Evolutionary conservation across 371 early-diverging fungal genomes (phyloP), one percentile per base, ranked within the genome.

Genomic region (Dichotomocladium elegans): DNA sequence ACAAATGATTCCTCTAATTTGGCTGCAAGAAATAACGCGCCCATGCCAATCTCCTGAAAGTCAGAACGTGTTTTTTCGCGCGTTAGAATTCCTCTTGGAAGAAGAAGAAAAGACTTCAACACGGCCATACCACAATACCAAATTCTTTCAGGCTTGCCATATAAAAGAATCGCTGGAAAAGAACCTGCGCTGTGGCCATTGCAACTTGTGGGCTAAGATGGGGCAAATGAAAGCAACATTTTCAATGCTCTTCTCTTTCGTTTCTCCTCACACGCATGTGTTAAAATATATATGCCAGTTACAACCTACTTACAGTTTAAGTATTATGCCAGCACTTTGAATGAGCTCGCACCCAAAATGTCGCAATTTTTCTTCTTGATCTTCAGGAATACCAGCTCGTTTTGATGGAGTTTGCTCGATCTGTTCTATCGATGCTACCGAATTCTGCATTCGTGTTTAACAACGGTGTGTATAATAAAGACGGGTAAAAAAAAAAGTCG

Each of bases 171-270:
- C 98, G 86, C 52, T 95, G 94, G 42, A 96, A 85, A 22, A 98
- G 72, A 2, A 94, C 90, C 64, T 95, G 94, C 2, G 96, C 95
- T n/a, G 94, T 94, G 3, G 95, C 94, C 83, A 94, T 91, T 0
- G 93, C 90, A 7, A 90, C 88, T 51, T 98, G 98, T 12, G 97
- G 95, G 26, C 94, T 94, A 67, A 15, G 4, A 14, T 15, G 12
- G 28, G 14, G 22, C 46, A 24, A 4, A 14, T 25, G 41, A 27
- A 15, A 40, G 35, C n/a, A n/a, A n/a, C n/a, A n/a, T n/a, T n/a
- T n/a, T n/a, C n/a, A n/a, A n/a, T n/a, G n/a, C n/a, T n/a, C n/a
- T n/a, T n/a, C n/a, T n/a, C n/a, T n/a, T n/a, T n/a, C n/a, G n/a
- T n/a, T n/a, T n/a, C n/a, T n/a, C n/a, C n/a, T n/a, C n/a, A n/a